phyloP scores from a whole-genome alignment of 805 yeast genomes.

The Candida boleticola region DNA sequence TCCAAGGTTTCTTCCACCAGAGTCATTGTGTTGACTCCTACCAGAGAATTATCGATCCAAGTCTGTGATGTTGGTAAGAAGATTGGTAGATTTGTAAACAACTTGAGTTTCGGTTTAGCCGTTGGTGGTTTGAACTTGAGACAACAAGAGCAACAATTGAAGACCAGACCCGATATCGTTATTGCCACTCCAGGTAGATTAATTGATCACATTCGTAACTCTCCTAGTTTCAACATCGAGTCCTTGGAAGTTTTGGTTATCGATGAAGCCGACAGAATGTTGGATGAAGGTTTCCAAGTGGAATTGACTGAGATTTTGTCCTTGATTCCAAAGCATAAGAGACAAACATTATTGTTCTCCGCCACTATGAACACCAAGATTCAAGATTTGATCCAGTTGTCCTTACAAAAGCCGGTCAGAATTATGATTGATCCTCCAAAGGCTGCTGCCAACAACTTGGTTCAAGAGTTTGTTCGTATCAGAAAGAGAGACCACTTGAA shows the following conservation, averaged over 20 bases:
- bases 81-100: constrained; percentile 71
- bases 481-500: constrained; percentile 83
- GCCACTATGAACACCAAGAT: constrained; percentile 98
- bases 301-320: constrained; percentile 89
- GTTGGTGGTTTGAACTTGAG: constrained; percentile 97
- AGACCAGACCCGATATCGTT: constrained; percentile 90
- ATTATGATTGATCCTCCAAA: constrained; percentile 97
- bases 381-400: constrained; percentile 80
- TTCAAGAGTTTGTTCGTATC: constrained; percentile 92
- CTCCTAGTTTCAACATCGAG: constrained; percentile 89
- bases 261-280: constrained; percentile 99
- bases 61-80: constrained; percentile 91
- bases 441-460: constrained; percentile 84
- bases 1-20: constrained; percentile 82
- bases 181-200: constrained; percentile 99
- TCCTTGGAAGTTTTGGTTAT: constrained; percentile 87
- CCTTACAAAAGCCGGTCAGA: constrained; percentile 87
- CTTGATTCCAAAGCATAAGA: constrained; percentile 75
- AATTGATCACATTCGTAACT: constrained; percentile 93
- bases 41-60: constrained; percentile 97
- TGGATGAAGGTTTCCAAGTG: constrained; percentile 97
- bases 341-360: constrained; percentile 92
- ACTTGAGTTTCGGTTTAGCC: constrained; percentile 86
- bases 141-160: constrained; percentile 93
- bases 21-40: constrained; percentile 89